Evolutionary conservation across 164 flowering plant genomes (phyloP).

Genomic region (Magnolia officinalis): DNA sequence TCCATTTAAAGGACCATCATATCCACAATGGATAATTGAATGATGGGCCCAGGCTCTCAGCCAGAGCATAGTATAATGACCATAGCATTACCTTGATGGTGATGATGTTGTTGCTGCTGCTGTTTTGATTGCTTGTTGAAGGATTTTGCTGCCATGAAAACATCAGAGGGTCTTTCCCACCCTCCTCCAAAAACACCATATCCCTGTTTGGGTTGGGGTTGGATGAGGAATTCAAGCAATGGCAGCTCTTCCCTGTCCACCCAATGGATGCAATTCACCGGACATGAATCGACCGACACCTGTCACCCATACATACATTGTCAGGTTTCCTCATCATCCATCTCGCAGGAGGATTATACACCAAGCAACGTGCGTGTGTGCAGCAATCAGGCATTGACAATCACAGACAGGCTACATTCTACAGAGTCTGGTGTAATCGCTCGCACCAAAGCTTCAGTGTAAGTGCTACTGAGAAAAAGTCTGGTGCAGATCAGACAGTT

Average conservation of each 20-base stretch:
- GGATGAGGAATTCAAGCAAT: slow-evolving; percentile 55
- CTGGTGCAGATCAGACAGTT: no score
- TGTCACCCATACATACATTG: slow-evolving; percentile 13
- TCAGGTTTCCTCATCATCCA: not conserved
- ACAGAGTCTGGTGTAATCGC: not conserved
- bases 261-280: slow-evolving; percentile 78
- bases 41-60: no score
- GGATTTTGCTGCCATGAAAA: slow-evolving; percentile 56
- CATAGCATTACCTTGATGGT: no score
- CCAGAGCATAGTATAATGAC: no score
- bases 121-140: slow-evolving; percentile 45
- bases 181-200: slow-evolving; percentile 67
- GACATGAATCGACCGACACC: slow-evolving; percentile 69
- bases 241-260: slow-evolving; percentile 55
- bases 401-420: not conserved
- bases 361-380: not conserved
- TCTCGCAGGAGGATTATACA: not conserved
- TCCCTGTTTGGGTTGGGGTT: slow-evolving; percentile 45
- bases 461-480: no score
- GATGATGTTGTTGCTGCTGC: slow-evolving; percentile 6
- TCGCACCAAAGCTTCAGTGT: no score
- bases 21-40: no score
- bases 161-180: slow-evolving; percentile 63
- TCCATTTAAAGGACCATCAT: no score
- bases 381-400: not conserved